These are phyloP conservation scores for Candida schatavii DNA, from an alignment of 805 yeast genomes.

Conservation along the genomic window DNA sequence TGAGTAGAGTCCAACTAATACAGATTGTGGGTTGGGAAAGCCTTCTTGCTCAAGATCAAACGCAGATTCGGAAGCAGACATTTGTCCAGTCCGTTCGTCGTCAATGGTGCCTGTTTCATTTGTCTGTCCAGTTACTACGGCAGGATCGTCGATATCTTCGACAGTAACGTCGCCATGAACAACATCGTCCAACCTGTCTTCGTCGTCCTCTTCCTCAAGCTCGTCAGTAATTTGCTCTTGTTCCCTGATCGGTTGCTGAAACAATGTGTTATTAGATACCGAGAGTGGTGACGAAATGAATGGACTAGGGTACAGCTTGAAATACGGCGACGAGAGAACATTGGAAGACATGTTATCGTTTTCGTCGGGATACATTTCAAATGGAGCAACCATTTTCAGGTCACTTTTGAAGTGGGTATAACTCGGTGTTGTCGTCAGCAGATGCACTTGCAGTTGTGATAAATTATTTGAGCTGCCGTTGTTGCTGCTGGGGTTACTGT, in stretches of 20 bases:
- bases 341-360: slow-evolving; percentile 13
- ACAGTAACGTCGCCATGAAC: neutral
- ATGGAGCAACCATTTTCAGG: slow-evolving; percentile 12
- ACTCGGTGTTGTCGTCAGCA: too few species aligned
- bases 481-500: neutral
- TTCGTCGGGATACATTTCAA: slow-evolving; percentile 18
- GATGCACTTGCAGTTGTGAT: neutral
- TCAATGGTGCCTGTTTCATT: too few species aligned
- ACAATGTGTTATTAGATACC: slow-evolving; percentile 16
- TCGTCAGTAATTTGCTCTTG: slow-evolving; percentile 25
- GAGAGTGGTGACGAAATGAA: slow-evolving; percentile 19
- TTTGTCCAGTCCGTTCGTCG: slow-evolving; percentile 4
- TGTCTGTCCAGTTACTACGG: too few species aligned
- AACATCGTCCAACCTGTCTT: slow-evolving; percentile 4
- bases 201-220: slow-evolving; percentile 8
- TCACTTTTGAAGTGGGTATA: neutral
- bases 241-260: slow-evolving; percentile 31
- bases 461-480: neutral
- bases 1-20: slow-evolving; percentile 20
- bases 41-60: neutral
- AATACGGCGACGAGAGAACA: slow-evolving; percentile 30
- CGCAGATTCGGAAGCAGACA: slow-evolving; percentile 6
- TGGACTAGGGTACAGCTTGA: slow-evolving; percentile 16
- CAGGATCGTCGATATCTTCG: neutral
- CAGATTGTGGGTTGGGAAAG: slow-evolving; percentile 22